Evolutionary conservation across 2,329 filamentous ascomycete species (phyloP), one percentile per base, ranked within the genome.

Genomic region (Monilinia fructigena): DNA sequence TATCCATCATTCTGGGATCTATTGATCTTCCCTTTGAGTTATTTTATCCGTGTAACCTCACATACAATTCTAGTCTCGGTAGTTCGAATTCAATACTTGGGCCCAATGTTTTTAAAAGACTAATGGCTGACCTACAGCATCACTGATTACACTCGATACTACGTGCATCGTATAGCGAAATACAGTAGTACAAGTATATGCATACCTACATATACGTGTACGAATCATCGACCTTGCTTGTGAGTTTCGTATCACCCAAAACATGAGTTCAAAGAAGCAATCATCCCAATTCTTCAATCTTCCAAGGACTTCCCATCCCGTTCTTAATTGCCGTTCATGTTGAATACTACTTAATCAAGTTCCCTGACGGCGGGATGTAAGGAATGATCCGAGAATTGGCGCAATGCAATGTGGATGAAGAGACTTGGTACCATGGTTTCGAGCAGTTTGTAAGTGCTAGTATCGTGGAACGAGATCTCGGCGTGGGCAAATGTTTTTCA

Each of bases 311-410:
- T 4, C 6, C 20, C 20, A 50, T 50, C 58, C 42, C 45, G 58
- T 50, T 48, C 20, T 12, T 50, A 60, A 14, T 60, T 60, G 58
- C 58, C 58, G 58, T 50, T 35, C 23, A n/a, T 20, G 58, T 50
- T 35, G 8, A 38, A 20, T 50, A 5, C 28, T 7, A 10, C 54
- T 11, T 26, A 20, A 58, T 42, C 26, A 45, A 65, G 31, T 42
- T 59, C 47, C 45, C 16, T 40, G 31, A 65, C 28, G 42, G 45
- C 31, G 42, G 54, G 10, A n/a, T 52, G 14, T 23, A 31, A 59
- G 18, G 31, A 45, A 50, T 4, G 3, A 18, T 60, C 63, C 54
- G 63, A 59, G 28, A 28, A 35, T 28, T 50, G 26, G 54, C n/a
- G 28, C 62, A 14, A 50, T n/a, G 3, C 35, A 35, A 42, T 40